A percentile compares a stretch with the other conserved stretches of the same genome.
phyloP scores from a whole-genome alignment of 345 rosid species.

The Populus euphratica region DNA sequence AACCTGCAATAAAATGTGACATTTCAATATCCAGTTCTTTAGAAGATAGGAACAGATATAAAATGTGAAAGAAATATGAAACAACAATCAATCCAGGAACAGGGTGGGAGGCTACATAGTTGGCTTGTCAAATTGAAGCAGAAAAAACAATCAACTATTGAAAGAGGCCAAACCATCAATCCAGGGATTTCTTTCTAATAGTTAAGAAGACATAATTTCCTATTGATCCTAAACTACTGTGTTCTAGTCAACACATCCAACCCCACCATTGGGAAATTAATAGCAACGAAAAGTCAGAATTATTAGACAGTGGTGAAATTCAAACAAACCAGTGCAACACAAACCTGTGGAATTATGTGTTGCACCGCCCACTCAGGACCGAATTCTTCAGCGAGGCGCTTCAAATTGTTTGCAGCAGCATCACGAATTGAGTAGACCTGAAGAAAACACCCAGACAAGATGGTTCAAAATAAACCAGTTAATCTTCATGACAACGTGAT shows the following conservation, averaged over 20 bases:
- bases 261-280: not conserved
- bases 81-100: not conserved
- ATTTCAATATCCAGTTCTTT: not conserved
- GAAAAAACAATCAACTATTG: not conserved
- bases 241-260: not conserved
- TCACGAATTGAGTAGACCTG: conserved; percentile 93
- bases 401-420: conserved; percentile 90
- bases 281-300: not conserved
- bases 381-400: conserved; percentile 96
- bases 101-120: not conserved
- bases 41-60: not conserved
- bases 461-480: not conserved
- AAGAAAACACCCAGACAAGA: conserved; percentile 3
- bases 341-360: conserved; percentile 91
- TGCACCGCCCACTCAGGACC: conserved; percentile 99
- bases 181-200: not conserved
- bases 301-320: not conserved
- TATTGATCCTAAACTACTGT: not conserved
- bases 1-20: conserved; percentile 38
- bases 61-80: not conserved
- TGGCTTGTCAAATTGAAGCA: conserved; percentile 1
- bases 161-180: not conserved
- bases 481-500: not conserved
- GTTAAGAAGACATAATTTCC: too few relatives aligned
- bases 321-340: not conserved